Percentiles rank a stretch among this genome's conserved stretches.
Evolutionary conservation across 1,139 yeast genomes (phyloP).

Genomic region (Tardiomyces digboiensis): DNA sequence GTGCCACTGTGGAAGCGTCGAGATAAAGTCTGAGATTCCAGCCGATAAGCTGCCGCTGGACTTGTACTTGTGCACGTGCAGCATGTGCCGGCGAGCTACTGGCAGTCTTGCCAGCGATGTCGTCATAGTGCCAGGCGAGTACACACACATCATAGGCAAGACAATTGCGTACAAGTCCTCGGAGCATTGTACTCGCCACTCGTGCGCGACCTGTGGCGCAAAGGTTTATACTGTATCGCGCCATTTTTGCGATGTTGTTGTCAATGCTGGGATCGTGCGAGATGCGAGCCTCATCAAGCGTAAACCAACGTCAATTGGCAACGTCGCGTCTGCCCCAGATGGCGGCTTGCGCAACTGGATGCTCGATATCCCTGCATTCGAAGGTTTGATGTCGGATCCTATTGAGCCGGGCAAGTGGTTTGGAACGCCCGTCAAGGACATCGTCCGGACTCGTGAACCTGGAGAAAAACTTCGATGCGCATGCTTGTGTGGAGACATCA

Average conservation of each 20-base stretch:
- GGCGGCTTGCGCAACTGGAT: neutral
- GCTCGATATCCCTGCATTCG: neutral
- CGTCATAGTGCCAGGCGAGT: neutral
- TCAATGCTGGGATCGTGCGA: neutral
- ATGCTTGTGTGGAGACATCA: neutral
- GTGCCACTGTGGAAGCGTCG: neutral
- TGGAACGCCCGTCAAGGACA: neutral
- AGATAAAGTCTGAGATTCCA: neutral
- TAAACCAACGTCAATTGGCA: neutral
- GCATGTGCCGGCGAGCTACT: neutral
- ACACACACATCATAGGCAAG: neutral
- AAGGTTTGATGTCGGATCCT: neutral
- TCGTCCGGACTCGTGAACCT: neutral
- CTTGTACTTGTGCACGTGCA: neutral
- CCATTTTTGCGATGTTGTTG: neutral
- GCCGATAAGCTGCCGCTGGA: neutral
- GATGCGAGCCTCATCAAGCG: neutral
- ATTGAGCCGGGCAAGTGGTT: neutral
- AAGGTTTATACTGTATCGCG: neutral
- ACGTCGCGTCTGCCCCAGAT: neutral
- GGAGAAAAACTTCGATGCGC: neutral
- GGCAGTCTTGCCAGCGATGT: neutral
- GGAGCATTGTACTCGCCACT: neutral
- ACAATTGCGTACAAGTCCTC: neutral
- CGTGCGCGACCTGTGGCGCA: neutral